These are phyloP conservation scores for Fusarium chaquense DNA, from an alignment of 2,329 filamentous ascomycete genomes.

Conservation along the genomic window DNA sequence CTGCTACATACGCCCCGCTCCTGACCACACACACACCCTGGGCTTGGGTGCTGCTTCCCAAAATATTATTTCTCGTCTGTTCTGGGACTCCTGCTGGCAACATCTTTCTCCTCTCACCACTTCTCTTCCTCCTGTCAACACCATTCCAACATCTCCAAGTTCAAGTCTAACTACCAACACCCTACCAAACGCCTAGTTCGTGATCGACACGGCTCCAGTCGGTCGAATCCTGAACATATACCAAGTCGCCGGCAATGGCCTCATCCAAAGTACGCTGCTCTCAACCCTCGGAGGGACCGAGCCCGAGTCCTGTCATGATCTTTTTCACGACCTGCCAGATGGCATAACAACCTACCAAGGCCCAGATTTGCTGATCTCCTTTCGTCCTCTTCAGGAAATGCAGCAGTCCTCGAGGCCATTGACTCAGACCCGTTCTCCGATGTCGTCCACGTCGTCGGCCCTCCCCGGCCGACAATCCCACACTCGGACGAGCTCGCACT, in stretches of 20 bases:
- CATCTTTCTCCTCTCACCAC: slow-evolving; percentile 45
- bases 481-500: slow-evolving; percentile 84
- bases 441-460: slow-evolving; percentile 70
- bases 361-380: slow-evolving; percentile 53
- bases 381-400: slow-evolving; percentile 65
- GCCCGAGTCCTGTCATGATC: slow-evolving; percentile 42
- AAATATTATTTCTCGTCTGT: slow-evolving; percentile 57
- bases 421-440: slow-evolving; percentile 70
- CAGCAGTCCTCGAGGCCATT: slow-evolving; percentile 75
- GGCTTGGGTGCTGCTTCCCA: slow-evolving; percentile 50
- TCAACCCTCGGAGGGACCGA: slow-evolving; percentile 40
- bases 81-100: slow-evolving; percentile 46
- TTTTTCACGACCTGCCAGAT: slow-evolving; percentile 49
- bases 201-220: slow-evolving; percentile 51
- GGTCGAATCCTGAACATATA: slow-evolving; percentile 52
- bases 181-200: slow-evolving; percentile 44
- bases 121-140: slow-evolving; percentile 35
- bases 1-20: slow-evolving; percentile 44
- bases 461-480: slow-evolving; percentile 71
- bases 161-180: slow-evolving; percentile 38
- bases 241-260: slow-evolving; percentile 65
- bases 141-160: slow-evolving; percentile 25
- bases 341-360: slow-evolving; percentile 48
- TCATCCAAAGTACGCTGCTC: slow-evolving; percentile 68
- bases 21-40: slow-evolving; percentile 48